These are phyloP conservation scores for Apiospora arundinis DNA, from an alignment of 2,329 filamentous ascomycete genomes.

Conservation along the genomic window DNA sequence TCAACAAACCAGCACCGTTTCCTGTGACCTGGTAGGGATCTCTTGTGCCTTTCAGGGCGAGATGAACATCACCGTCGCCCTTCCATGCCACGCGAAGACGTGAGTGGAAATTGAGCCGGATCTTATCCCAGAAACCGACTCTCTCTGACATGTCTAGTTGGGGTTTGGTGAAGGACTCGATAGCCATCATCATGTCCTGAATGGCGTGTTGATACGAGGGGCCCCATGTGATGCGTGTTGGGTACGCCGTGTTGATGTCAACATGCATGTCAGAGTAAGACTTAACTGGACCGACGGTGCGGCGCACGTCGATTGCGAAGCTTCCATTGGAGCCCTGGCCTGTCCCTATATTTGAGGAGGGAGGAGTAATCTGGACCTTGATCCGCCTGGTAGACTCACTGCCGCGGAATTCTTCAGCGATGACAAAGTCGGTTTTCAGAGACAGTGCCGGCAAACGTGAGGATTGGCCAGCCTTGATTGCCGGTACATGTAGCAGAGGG, in stretches of 20 bases:
- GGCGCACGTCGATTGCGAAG: constrained; percentile 84
- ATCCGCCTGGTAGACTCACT: constrained; percentile 80
- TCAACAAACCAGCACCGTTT: constrained; percentile 91
- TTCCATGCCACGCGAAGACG: constrained; percentile 90
- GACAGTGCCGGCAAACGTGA: constrained; percentile 81
- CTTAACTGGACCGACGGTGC: constrained; percentile 94
- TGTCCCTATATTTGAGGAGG: constrained; percentile 64
- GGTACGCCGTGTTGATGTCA: constrained; percentile 90
- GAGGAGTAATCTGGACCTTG: constrained; percentile 83
- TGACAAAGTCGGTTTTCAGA: constrained; percentile 88
- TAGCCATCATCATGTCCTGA: constrained; percentile 99
- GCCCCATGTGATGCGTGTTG: constrained; percentile 95
- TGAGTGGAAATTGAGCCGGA: constrained; percentile 92
- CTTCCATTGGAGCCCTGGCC: constrained; percentile 62
- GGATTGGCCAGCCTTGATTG: constrained; percentile 80
- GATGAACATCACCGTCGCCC: constrained; percentile 92
- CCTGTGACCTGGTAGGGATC: constrained; percentile 95
- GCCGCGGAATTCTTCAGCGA: constrained; percentile 91
- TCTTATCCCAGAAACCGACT: constrained; percentile 99
- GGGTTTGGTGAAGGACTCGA: constrained; percentile 96
- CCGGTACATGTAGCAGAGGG: constrained; percentile 87
- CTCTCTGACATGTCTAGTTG: constrained; percentile 91
- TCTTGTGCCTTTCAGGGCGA: constrained; percentile 87
- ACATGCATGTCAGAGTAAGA: constrained; percentile 92
- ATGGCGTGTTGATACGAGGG: constrained; percentile 97